Conservation (phyloP, 192 early-diverging fungal genomes). For the Coemansia nantahalensis region DNA sequence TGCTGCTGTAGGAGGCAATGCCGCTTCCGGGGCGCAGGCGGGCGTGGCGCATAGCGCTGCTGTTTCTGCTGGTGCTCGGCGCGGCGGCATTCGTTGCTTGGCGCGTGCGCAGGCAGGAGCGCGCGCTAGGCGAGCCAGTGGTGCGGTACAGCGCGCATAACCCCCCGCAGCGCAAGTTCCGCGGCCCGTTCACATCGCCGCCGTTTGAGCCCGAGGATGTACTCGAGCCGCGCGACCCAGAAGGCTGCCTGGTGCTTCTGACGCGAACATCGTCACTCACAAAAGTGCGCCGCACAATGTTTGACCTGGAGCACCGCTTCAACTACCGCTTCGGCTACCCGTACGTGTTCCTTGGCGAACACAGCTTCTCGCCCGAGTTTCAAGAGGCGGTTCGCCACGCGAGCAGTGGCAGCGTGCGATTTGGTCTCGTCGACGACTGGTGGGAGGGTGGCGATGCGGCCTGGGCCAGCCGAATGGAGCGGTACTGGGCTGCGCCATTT, state of each 20-base stretch:
- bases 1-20: too few species aligned
- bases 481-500: slow-evolving; percentile 30
- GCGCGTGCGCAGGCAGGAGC: too few species aligned
- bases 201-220: too few species aligned
- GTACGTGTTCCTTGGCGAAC: slow-evolving; percentile 71
- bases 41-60: too few species aligned
- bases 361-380: slow-evolving; percentile 60
- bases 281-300: slow-evolving; percentile 55
- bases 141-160: too few species aligned
- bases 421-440: slow-evolving; percentile 17
- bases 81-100: too few species aligned
- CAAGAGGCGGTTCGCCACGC: slow-evolving; percentile 17
- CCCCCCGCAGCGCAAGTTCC: too few species aligned
- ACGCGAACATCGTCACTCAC: slow-evolving; percentile 55
- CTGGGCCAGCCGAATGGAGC: slow-evolving; percentile 20
- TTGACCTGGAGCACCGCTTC: slow-evolving; percentile 60
- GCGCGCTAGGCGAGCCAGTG: too few species aligned
- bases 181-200: too few species aligned
- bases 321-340: slow-evolving; percentile 66
- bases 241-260: slow-evolving; percentile 49
- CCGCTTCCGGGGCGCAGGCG: too few species aligned
- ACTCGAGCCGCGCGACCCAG: background rate
- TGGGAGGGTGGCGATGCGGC: slow-evolving; percentile 1
- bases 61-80: too few species aligned
- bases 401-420: slow-evolving; percentile 25